phyloP scores from a whole-genome alignment of 2,329 filamentous ascomycete species.

The Cadophora gregata region DNA sequence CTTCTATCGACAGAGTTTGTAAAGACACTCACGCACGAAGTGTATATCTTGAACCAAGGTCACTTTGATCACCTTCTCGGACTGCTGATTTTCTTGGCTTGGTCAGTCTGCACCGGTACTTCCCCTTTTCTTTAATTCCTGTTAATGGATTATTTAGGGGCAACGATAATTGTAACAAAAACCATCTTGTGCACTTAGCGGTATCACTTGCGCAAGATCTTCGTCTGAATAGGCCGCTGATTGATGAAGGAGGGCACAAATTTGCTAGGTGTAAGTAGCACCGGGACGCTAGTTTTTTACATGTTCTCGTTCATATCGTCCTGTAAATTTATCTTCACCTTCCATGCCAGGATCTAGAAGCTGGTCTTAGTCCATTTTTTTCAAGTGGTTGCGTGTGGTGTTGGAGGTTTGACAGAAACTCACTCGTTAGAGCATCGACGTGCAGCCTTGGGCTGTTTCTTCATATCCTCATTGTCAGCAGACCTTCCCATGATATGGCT shows the following conservation, averaged over 20 bases:
- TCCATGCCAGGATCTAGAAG: neutral
- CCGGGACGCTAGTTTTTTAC: neutral
- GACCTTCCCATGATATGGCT: neutral
- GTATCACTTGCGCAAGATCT: neutral
- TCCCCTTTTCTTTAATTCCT: neutral
- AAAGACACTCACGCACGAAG: neutral
- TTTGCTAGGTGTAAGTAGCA: neutral
- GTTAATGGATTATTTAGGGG: neutral
- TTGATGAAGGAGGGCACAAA: constrained; percentile 3
- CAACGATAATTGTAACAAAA: neutral
- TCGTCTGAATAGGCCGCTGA: neutral
- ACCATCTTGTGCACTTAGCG: neutral
- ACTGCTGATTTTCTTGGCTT: neutral
- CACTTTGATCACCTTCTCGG: neutral
- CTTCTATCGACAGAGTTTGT: neutral
- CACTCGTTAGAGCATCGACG: neutral
- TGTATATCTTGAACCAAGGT: neutral
- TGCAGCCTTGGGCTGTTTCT: constrained; percentile 1
- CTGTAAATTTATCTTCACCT: neutral
- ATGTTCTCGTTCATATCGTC: neutral
- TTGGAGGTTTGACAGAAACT: neutral
- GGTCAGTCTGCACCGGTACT: neutral
- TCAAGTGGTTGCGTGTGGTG: neutral
- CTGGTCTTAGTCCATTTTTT: neutral
- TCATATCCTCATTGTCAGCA: neutral